Conservation (phyloP, 495 filamentous ascomycete species). For the Neurospora sp. region DNA sequence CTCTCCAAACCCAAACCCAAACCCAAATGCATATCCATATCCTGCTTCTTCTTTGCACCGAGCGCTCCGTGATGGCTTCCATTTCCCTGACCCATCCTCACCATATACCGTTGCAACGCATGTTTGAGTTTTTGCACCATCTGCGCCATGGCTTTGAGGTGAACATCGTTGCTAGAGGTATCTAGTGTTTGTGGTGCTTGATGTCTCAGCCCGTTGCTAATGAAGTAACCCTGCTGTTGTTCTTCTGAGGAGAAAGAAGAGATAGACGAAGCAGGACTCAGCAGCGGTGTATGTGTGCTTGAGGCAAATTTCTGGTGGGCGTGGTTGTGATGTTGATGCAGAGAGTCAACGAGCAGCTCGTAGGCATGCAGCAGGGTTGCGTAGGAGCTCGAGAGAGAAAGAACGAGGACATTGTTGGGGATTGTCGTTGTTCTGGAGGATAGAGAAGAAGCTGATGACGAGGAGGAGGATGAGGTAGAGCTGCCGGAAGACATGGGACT, state of each 20-base stretch:
- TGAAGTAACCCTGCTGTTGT: background rate
- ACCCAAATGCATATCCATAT: background rate
- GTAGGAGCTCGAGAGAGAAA: background rate
- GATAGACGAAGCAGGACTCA: background rate
- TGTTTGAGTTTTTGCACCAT: background rate
- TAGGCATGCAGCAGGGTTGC: background rate
- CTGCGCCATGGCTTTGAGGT: background rate
- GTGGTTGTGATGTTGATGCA: background rate
- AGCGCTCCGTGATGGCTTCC: background rate
- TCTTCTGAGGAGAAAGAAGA: background rate
- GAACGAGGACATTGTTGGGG: background rate
- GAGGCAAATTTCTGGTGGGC: background rate
- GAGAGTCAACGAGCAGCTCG: background rate
- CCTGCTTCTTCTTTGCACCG: background rate
- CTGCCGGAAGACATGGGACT: background rate
- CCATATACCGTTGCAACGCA: background rate
- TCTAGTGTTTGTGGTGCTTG: background rate
- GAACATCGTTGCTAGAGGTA: background rate
- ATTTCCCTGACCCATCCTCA: background rate
- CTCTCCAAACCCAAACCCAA: background rate
- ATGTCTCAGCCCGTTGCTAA: background rate
- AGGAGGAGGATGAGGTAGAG: background rate
- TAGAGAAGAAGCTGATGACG: too few relatives aligned
- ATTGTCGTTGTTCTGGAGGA: background rate
- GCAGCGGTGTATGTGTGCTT: background rate